Conservation (phyloP, 78 protist species). For the Salpingoeca rosetta region DNA sequence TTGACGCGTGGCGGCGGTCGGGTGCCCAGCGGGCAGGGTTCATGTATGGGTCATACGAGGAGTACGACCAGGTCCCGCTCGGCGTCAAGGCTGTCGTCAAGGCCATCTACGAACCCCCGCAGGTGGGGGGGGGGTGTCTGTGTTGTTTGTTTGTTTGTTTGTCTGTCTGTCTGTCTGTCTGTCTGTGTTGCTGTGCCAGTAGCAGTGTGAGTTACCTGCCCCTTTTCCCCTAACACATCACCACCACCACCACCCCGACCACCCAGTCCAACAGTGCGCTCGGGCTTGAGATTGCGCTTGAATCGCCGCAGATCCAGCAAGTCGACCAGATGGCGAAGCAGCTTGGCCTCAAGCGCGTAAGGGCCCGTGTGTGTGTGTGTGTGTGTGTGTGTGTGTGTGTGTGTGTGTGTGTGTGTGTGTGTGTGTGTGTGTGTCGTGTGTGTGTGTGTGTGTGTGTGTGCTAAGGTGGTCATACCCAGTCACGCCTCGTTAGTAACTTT, state of each 20-base stretch:
- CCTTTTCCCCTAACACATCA: too few species aligned
- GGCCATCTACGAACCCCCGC: constrained; percentile 50
- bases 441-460: background rate
- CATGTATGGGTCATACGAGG: constrained; percentile 24
- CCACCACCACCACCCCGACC: too few species aligned
- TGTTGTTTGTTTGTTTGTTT: background rate
- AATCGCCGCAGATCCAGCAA: too few species aligned
- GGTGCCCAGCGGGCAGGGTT: constrained; percentile 34
- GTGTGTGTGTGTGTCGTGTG: background rate
- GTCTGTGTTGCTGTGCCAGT: background rate
- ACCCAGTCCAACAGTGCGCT: too few species aligned
- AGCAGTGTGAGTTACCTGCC: too few species aligned
- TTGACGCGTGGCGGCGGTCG: constrained; percentile 18
- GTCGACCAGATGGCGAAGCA: background rate
- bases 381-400: background rate
- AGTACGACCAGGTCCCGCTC: constrained; percentile 20
- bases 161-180: background rate
- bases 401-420: background rate
- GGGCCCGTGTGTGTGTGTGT: background rate
- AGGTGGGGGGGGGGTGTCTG: background rate
- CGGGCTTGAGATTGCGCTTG: too few species aligned
- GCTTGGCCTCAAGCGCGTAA: background rate
- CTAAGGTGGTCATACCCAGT: background rate
- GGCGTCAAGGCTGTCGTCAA: constrained; percentile 35
- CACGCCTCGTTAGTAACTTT: too few species aligned